These are phyloP conservation scores for Exophiala alcalophila DNA, from an alignment of 2,329 filamentous ascomycete genomes.

Conservation along the genomic window DNA sequence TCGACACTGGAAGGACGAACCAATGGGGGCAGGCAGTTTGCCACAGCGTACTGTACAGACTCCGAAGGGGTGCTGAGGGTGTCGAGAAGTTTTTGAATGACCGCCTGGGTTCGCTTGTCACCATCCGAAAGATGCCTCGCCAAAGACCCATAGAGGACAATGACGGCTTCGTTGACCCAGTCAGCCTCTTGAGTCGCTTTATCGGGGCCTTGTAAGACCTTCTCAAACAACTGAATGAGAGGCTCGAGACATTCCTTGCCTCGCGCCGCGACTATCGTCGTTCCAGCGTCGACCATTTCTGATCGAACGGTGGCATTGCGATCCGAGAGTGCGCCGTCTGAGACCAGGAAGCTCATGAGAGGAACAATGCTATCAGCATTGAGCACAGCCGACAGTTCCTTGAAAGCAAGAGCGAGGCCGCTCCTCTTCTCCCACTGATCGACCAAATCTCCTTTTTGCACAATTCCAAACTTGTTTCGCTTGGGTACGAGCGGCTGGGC, in stretches of 20 bases:
- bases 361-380: constrained; percentile 66
- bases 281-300: constrained; percentile 90
- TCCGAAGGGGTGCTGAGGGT: constrained; percentile 94
- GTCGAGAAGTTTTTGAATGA: constrained; percentile 78
- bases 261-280: constrained; percentile 73
- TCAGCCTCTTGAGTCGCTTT: constrained; percentile 78
- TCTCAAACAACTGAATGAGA: constrained; percentile 89
- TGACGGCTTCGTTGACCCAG: constrained; percentile 91
- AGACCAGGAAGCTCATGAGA: constrained; percentile 82
- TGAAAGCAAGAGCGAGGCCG: constrained; percentile 83
- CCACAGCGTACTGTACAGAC: constrained; percentile 93
- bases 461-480: constrained; percentile 92
- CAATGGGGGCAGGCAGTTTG: constrained; percentile 89
- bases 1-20: constrained; percentile 76
- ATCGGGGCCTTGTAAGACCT: constrained; percentile 79
- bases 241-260: constrained; percentile 80
- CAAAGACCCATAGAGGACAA: constrained; percentile 93
- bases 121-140: constrained; percentile 80
- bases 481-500: constrained; percentile 79
- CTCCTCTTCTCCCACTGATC: constrained; percentile 92
- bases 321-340: constrained; percentile 83
- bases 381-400: constrained; percentile 71
- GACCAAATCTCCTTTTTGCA: constrained; percentile 77
- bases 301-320: constrained; percentile 71
- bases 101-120: constrained; percentile 82